phyloP scores from a whole-genome alignment of 352 stramenopile species.

The Hyaloperonospora brassicae region DNA sequence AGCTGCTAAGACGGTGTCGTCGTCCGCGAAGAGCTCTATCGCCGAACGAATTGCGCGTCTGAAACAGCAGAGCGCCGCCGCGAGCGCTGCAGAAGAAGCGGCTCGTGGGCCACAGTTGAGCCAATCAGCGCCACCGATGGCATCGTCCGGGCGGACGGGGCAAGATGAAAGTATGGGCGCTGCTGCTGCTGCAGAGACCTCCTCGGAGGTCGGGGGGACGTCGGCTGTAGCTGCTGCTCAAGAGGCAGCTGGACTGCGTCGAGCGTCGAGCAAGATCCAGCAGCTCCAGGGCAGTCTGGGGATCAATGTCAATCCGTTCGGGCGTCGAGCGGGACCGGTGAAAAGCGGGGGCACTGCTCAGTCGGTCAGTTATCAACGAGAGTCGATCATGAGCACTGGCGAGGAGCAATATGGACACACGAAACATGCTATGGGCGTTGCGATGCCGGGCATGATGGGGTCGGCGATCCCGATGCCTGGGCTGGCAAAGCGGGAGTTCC shows the following conservation, averaged over 20 bases:
- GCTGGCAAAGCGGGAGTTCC: slow-evolving; percentile 54
- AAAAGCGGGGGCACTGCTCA: slow-evolving; percentile 34
- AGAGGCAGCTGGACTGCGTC: slow-evolving; percentile 23
- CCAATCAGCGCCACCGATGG: slow-evolving; percentile 11
- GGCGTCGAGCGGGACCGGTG: slow-evolving; percentile 31
- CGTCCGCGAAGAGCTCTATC: slow-evolving; percentile 41
- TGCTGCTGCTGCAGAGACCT: slow-evolving; percentile 4
- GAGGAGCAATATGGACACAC: slow-evolving; percentile 70
- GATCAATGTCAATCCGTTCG: slow-evolving; percentile 81
- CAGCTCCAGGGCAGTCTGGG: slow-evolving; percentile 73
- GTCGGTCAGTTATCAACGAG: slow-evolving; percentile 18
- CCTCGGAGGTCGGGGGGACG: slow-evolving; percentile 18
- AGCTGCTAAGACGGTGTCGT: slow-evolving; percentile 10
- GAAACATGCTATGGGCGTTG: slow-evolving; percentile 58
- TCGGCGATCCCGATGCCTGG: slow-evolving; percentile 79
- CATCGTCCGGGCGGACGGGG: slow-evolving; percentile 10
- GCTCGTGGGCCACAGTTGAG: slow-evolving; percentile 26
- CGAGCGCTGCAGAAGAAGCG: slow-evolving; percentile 19
- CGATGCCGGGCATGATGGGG: slow-evolving; percentile 70
- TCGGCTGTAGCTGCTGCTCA: slow-evolving; percentile 27
- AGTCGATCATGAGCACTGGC: slow-evolving; percentile 77
- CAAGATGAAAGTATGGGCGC: slow-evolving; percentile 10
- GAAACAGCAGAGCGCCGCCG: slow-evolving; percentile 52
- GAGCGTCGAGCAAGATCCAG: slow-evolving; percentile 53
- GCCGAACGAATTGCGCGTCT: slow-evolving; percentile 70